Percentiles rank a stretch among this genome's conserved stretches.
Evolutionary conservation across 352 stramenopile species (phyloP).

Genomic region (Hyaloperonospora brassicae): DNA sequence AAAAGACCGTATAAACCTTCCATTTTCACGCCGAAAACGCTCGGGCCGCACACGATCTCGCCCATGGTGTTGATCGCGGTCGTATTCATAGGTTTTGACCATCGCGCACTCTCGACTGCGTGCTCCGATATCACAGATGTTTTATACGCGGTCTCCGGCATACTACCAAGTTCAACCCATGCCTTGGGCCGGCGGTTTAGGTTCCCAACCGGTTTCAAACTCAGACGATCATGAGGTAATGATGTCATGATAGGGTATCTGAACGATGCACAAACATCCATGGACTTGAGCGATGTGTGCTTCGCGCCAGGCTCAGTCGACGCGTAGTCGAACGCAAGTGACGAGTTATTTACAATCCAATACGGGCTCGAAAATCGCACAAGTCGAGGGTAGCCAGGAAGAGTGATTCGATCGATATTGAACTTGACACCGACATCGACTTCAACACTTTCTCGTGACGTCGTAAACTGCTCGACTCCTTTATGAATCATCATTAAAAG

Average conservation of each 20-base stretch:
- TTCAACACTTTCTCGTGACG: conserved; percentile 43
- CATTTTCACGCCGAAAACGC: conserved; percentile 75
- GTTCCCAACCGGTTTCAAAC: conserved; percentile 49
- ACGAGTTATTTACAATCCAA: conserved; percentile 83
- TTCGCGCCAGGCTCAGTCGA: conserved; percentile 53
- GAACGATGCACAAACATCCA: conserved; percentile 43
- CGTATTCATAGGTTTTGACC: conserved; percentile 78
- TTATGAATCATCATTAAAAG: conserved; percentile 79
- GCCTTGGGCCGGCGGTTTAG: conserved; percentile 41
- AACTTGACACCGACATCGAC: conserved; percentile 49
- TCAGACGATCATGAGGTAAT: conserved; percentile 56
- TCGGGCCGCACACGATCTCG: conserved; percentile 61
- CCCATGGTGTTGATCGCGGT: conserved; percentile 82
- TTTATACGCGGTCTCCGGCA: conserved; percentile 43
- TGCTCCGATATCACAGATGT: conserved; percentile 48
- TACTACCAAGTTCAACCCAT: conserved; percentile 51
- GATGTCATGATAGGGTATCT: conserved; percentile 54
- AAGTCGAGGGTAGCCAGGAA: conserved; percentile 58
- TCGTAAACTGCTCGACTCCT: conserved; percentile 68
- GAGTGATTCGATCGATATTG: conserved; percentile 64
- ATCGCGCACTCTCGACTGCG: conserved; percentile 50
- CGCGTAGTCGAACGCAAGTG: conserved; percentile 52
- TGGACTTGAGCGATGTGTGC: conserved; percentile 31
- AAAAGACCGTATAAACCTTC: conserved; percentile 78
- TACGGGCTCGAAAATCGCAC: conserved; percentile 78